Evolutionary conservation across 805 yeast species (phyloP), one percentile per base, ranked within the genome.

Genomic region (Monosporozyma unispora): DNA sequence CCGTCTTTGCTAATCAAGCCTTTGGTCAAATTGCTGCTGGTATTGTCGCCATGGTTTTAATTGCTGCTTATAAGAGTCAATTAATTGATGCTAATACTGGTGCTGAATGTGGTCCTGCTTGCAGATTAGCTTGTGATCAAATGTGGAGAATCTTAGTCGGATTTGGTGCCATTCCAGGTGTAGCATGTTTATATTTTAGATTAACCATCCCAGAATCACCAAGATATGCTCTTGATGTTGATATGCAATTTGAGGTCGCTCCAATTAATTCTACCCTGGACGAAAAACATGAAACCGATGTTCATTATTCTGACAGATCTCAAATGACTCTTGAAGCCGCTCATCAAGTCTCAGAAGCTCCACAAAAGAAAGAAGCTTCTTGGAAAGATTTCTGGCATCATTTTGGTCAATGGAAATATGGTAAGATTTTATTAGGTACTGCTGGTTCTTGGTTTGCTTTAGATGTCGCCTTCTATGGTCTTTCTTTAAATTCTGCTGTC

Each of bases 1-100:
- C 96, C 27, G 96, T 88, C 50, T 90, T 90, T 70, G 91, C 96
- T 50, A 89, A 89, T 75, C 97, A 90, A 74, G 97, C 96, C 70
- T 80, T 93, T 82, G 97, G 97, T 69, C 96, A 90, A 74, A 78
- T 89, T 53, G 63, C 81, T 18, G 96, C 88, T 52, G 96, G 91
- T 79, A 74, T 88, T 56, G 86, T 88, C 59, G 87, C 95, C 50
- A 71, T 88, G 53, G 64, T 86, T 51, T 76, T 80, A 63, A 84
- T 87, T 57, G 85, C 83, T 50, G 95, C 81, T 60, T 89, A 84
- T 77, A 86, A 84, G 68, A 67, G 72, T 56, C 74, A 74, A 38
- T 72, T 88, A 57, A 71, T 71, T 48, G 64, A 56, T 49, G 88
- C 85, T 41, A 69, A 73, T 57, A 59, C 74, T 46, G 75, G 80